Evolutionary conservation across 1,284 basidiomycete genomes (phyloP), one percentile per base, ranked within the genome.

Genomic region (Phylloboletellus chloephorus): DNA sequence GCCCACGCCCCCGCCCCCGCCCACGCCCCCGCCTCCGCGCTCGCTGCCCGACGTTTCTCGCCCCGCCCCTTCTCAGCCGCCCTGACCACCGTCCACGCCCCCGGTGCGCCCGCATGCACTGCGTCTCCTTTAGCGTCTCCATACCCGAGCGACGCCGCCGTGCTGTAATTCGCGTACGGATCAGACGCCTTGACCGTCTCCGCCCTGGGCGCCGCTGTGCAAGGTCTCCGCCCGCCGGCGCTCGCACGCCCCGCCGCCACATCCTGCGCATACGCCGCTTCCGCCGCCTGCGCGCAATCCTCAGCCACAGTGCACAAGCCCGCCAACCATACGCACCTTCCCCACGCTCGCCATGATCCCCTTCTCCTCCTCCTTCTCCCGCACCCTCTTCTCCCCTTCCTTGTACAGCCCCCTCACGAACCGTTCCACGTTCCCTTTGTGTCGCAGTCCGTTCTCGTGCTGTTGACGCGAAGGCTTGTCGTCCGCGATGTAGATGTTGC

Each of bases 341-440:
- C 97, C 89, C 45, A 98, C 85, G 42, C 81, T 69, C 10, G 73
- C 82, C 75, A 98, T 89, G 59, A 96, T 89, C 48, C 80, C 70
- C 53, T 79, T 84, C 66, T 94, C 91, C 56, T 91, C 84, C 41
- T 87, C 88, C 34, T 74, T 73, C 52, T 96, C 93, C 62, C 85
- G 81, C 68, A 89, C 88, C 41, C 80, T 78, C 67, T 84, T 82
- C 67, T 93, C 89, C 4, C 92, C 87, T n/a, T 80, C 71, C 69
- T 95, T 95, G 75, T 98, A 98, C 21, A 98, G 76, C 30, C 87
- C 80, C 30, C 90, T 75, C 39, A 98, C 88, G 64, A 87, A 95
- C 7, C 93, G 76, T 58, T 97, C 93, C 48, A 89, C 82, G 63
- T 90, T 96, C 35, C 92, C 92, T 61, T 96, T 89, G 69, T 99